Conservation (phyloP, 2,329 filamentous ascomycete genomes). For the Sporothrix euskadiensis region DNA sequence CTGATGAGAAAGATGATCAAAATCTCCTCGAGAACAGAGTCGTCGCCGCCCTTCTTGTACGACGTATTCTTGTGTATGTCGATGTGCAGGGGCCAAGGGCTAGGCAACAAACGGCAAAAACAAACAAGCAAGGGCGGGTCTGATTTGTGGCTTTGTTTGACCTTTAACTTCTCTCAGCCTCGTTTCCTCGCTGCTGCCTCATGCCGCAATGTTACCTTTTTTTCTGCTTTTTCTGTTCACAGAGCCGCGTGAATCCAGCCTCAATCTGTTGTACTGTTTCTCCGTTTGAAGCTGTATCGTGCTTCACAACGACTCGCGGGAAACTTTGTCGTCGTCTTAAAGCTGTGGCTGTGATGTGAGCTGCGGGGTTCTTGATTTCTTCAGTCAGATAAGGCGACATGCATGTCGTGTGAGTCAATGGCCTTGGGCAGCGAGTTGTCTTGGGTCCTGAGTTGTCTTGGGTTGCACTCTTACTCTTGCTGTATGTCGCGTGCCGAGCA, state of each 20-base stretch:
- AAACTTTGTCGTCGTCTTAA: background rate
- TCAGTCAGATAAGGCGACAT: background rate
- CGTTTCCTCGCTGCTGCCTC: background rate
- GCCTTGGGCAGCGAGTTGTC: no score
- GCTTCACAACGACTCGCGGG: background rate
- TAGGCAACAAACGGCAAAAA: constrained; percentile 9
- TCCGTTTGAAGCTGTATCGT: no score
- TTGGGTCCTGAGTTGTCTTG: no score
- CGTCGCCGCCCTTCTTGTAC: background rate
- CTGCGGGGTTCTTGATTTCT: background rate
- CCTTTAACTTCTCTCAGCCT: background rate
- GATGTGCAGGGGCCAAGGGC: background rate
- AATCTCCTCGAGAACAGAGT: background rate
- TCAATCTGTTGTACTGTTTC: background rate
- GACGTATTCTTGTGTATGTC: background rate
- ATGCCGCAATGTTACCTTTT: background rate
- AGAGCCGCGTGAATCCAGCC: background rate
- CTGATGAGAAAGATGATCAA: background rate
- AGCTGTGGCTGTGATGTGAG: background rate
- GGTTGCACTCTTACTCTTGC: no score
- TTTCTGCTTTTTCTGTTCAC: background rate
- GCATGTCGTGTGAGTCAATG: constrained; percentile 1
- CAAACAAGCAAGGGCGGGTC: background rate
- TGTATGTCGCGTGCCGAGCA: background rate
- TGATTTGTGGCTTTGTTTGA: background rate